phyloP scores from a whole-genome alignment of 495 filamentous ascomycete genomes.

The Copromyces sp. region DNA sequence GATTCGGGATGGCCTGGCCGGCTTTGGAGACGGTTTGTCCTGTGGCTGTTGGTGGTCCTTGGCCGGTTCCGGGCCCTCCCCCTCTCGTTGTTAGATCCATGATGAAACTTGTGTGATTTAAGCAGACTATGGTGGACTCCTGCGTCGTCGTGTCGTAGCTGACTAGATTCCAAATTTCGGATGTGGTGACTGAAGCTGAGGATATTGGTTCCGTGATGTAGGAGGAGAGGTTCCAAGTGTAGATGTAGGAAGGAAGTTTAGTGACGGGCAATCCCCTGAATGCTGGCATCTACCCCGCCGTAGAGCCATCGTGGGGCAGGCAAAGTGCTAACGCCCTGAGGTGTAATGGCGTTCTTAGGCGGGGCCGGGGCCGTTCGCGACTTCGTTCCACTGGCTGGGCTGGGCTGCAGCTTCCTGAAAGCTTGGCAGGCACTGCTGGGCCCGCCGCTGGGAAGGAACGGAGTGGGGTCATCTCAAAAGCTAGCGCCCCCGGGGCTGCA shows the following conservation, averaged over 20 bases:
- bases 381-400: neutral
- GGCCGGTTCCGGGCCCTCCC: neutral
- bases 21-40: neutral
- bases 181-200: neutral
- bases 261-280: neutral
- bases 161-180: neutral
- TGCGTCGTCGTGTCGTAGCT: neutral
- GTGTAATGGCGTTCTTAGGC: neutral
- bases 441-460: neutral
- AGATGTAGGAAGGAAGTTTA: neutral
- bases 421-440: neutral
- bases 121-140: neutral
- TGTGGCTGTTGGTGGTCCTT: neutral
- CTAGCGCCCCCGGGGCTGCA: neutral
- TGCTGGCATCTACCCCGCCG: neutral
- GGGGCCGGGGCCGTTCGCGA: neutral
- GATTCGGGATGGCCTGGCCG: constrained; percentile 37
- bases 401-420: neutral
- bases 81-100: constrained; percentile 11
- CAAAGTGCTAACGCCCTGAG: neutral
- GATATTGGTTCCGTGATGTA: neutral
- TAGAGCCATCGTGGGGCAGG: neutral
- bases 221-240: neutral
- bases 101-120: constrained; percentile 8
- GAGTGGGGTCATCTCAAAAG: neutral